phyloP scores from a whole-genome alignment of 2,329 filamentous ascomycete genomes.

The Arthrobotrys iridis region DNA sequence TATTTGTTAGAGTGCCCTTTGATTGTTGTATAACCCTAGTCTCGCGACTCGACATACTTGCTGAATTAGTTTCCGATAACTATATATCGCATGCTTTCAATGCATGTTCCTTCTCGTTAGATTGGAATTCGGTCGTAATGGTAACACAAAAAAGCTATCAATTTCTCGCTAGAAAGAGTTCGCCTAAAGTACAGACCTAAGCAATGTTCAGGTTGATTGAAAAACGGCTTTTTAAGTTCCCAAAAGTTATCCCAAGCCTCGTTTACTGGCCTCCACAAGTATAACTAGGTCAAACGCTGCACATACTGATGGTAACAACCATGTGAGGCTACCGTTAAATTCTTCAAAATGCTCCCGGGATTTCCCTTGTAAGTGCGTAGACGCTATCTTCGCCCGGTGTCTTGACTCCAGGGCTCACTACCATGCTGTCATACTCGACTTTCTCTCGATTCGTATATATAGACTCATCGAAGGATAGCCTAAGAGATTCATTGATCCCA shows the following conservation, averaged over 20 bases:
- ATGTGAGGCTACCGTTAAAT: too few species aligned
- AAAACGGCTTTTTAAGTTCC: background rate
- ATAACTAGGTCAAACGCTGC: background rate
- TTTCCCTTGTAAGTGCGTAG: constrained; percentile 39
- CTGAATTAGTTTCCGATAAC: background rate
- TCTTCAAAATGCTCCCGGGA: constrained; percentile 28
- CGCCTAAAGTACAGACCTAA: constrained; percentile 3
- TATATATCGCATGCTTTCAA: background rate
- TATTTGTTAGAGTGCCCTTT: too few species aligned
- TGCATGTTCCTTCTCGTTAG: background rate
- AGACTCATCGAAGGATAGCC: background rate
- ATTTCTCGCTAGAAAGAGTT: constrained; percentile 6
- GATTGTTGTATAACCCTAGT: too few species aligned
- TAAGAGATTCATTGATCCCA: background rate
- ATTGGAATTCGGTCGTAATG: background rate
- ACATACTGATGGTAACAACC: background rate
- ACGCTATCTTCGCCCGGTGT: constrained; percentile 32
- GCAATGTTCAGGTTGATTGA: background rate
- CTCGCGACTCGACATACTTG: background rate
- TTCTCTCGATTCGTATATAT: constrained; percentile 13
- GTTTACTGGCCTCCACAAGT: background rate
- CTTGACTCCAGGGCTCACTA: background rate
- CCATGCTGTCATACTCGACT: background rate
- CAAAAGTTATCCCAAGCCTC: too few species aligned
- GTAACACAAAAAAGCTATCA: background rate